These are phyloP conservation scores for Phytophthora chlamydospora DNA, from an alignment of 352 stramenopile species.

Conservation along the genomic window DNA sequence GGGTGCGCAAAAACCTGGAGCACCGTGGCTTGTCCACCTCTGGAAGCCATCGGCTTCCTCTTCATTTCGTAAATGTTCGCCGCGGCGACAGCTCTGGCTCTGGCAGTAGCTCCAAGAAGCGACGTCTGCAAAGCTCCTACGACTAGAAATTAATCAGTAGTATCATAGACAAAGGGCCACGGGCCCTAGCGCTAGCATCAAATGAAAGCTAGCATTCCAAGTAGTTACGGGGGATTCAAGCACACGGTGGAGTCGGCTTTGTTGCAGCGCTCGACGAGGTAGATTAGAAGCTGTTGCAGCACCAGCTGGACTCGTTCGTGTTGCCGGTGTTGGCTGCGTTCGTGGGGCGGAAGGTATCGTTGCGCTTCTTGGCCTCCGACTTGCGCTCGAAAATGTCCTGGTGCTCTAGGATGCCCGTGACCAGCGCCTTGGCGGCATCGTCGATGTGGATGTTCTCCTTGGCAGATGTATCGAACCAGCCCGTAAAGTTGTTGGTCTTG, in stretches of 20 bases:
- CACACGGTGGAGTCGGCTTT: background rate
- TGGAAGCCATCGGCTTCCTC: constrained; percentile 33
- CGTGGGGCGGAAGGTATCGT: constrained; percentile 80
- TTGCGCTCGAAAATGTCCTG: constrained; percentile 90
- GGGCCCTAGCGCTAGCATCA: background rate
- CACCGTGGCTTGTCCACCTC: constrained; percentile 24
- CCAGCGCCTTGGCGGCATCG: constrained; percentile 83
- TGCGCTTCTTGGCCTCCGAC: constrained; percentile 67
- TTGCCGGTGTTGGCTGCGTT: constrained; percentile 48
- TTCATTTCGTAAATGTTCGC: constrained; percentile 51
- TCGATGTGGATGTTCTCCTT: constrained; percentile 94
- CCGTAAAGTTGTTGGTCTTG: constrained; percentile 90
- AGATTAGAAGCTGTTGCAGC: constrained; percentile 88
- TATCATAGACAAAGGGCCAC: constrained; percentile 15
- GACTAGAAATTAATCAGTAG: constrained; percentile 4
- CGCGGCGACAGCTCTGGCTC: constrained; percentile 15
- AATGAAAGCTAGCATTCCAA: background rate
- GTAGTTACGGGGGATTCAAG: background rate
- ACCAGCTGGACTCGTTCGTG: constrained; percentile 63
- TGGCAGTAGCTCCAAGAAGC: constrained; percentile 29
- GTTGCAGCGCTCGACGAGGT: constrained; percentile 2
- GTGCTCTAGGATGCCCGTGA: constrained; percentile 81
- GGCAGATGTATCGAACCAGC: constrained; percentile 93
- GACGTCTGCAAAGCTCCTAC: constrained; percentile 23
- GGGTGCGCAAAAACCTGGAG: constrained; percentile 48